Evolutionary conservation across 192 early-diverging fungal species (phyloP).

Genomic region (Obelidium mucronatum): DNA sequence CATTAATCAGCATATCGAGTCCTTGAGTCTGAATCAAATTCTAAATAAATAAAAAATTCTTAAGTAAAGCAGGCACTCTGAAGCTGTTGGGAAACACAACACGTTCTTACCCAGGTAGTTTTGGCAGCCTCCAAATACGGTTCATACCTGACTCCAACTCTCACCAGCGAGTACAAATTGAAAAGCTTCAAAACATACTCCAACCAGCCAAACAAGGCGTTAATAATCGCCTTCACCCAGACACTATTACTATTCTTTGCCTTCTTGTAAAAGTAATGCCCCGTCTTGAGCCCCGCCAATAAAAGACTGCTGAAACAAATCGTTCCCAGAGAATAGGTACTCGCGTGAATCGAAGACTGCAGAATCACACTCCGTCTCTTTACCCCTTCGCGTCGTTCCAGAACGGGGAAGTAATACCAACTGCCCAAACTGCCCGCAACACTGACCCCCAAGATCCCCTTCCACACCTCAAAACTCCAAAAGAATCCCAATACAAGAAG

Average conservation of each 20-base stretch:
- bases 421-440: conserved; percentile 27
- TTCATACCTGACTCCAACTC: conserved; percentile 29
- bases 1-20: conserved; percentile 12
- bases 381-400: background rate
- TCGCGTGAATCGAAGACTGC: conserved; percentile 34
- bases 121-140: conserved; percentile 19
- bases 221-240: conserved; percentile 5
- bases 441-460: conserved; percentile 17
- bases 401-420: conserved; percentile 26
- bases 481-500: conserved; percentile 29
- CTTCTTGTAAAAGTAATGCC: conserved; percentile 46
- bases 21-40: conserved; percentile 16
- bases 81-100: background rate
- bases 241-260: conserved; percentile 11
- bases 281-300: conserved; percentile 61
- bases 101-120: conserved; percentile 21
- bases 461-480: conserved; percentile 38
- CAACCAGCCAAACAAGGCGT: conserved; percentile 12
- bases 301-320: conserved; percentile 71
- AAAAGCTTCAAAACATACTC: conserved; percentile 21
- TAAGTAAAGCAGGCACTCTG: too few species aligned
- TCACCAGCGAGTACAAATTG: conserved; percentile 24
- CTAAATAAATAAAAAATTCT: too few species aligned
- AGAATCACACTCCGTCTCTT: conserved; percentile 2
- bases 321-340: conserved; percentile 70